Evolutionary conservation across 2,329 filamentous ascomycete species (phyloP).

Genomic region (Bipolaris sorokiniana): DNA sequence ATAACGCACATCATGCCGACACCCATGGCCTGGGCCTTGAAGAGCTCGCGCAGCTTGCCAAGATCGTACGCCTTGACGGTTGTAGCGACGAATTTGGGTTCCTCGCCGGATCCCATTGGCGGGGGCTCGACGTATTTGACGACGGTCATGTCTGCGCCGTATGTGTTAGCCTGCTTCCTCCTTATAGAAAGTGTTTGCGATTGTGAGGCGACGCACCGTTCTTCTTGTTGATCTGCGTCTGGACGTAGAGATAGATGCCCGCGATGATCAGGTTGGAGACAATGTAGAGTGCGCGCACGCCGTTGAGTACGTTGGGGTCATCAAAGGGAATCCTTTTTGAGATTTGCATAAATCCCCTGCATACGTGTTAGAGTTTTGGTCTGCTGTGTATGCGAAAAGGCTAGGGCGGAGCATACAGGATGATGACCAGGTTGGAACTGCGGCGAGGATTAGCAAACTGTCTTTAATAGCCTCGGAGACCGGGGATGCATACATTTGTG

Average conservation of each 20-base stretch:
- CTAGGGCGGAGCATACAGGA: conserved; percentile 34
- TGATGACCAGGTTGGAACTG: conserved; percentile 49
- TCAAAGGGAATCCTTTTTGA: conserved; percentile 96
- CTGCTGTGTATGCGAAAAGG: not conserved
- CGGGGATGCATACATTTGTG: conserved; percentile 42
- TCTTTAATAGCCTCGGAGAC: conserved; percentile 3
- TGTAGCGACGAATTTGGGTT: conserved; percentile 94
- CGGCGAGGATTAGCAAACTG: conserved; percentile 32
- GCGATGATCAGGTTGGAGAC: conserved; percentile 83
- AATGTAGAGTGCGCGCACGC: conserved; percentile 69
- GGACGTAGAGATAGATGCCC: conserved; percentile 82
- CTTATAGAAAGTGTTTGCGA: not conserved
- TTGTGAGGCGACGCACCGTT: conserved; percentile 72
- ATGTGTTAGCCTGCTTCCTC: conserved; percentile 19
- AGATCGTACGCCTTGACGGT: conserved; percentile 95
- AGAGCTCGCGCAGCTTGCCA: conserved; percentile 79
- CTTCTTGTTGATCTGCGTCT: conserved; percentile 89
- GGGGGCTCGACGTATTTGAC: conserved; percentile 98
- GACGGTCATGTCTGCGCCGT: conserved; percentile 80
- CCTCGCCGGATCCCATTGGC: conserved; percentile 89
- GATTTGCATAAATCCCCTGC: conserved; percentile 87
- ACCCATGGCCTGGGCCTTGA: conserved; percentile 93
- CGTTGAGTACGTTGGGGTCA: conserved; percentile 73
- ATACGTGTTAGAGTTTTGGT: conserved; percentile 14
- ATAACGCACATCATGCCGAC: conserved; percentile 98